Conservation (phyloP, 306 rosid species). For the Boehmeria nivea region DNA sequence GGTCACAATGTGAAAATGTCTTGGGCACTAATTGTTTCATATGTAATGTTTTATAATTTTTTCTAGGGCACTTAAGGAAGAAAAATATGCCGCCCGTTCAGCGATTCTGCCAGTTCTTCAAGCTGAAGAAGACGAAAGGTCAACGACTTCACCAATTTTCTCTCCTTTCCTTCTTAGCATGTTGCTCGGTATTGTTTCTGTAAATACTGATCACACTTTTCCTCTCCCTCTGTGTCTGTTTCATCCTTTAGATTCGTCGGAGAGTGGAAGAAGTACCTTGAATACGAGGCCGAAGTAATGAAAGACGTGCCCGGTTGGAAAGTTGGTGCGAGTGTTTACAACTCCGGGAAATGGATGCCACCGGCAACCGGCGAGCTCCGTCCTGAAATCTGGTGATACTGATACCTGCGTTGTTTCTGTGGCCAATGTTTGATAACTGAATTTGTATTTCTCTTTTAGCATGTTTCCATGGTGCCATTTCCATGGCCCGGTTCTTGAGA, state of each 20-base stretch:
- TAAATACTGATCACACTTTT: neutral
- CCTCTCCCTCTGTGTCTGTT: neutral
- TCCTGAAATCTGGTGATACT: conserved; percentile 85
- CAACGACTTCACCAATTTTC: neutral
- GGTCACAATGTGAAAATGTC: too few relatives aligned
- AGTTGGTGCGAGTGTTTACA: conserved; percentile 86
- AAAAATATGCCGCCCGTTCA: conserved; percentile 85
- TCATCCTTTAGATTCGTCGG: conserved; percentile 58
- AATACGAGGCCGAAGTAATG: conserved; percentile 95
- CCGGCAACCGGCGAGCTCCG: conserved; percentile 94
- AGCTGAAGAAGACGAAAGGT: conserved; percentile 99
- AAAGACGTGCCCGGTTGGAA: conserved; percentile 99
- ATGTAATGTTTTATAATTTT: neutral
- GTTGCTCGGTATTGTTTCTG: too few relatives aligned
- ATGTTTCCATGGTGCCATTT: conserved; percentile 26
- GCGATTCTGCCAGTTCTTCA: conserved; percentile 88
- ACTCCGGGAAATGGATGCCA: conserved; percentile 97
- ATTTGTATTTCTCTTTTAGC: conserved; percentile 18
- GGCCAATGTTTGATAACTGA: conserved; percentile 9
- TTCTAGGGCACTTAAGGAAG: conserved; percentile 83
- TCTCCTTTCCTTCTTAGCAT: neutral
- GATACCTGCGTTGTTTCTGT: conserved; percentile 18
- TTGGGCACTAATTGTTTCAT: neutral
- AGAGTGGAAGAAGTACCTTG: conserved; percentile 97
- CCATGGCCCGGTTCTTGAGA: conserved; percentile 22